Percentiles rank a stretch among this genome's conserved stretches.
Evolutionary conservation across 805 yeast species (phyloP).

Genomic region (Zygotorulaspora chibaensis): DNA sequence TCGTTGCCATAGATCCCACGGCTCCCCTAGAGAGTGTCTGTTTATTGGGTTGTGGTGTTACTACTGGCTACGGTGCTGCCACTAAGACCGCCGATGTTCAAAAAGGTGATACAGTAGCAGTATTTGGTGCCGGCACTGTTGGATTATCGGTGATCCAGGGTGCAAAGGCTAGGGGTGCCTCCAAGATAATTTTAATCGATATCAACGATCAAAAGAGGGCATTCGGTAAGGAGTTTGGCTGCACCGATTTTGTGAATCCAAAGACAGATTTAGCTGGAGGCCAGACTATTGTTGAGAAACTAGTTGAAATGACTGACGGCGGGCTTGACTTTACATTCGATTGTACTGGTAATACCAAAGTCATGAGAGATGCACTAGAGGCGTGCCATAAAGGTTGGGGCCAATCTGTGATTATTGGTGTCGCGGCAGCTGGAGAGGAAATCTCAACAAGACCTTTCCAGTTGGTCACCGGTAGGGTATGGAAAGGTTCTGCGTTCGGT

Average conservation of each 20-base stretch:
- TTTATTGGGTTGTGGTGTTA: constrained; percentile 95
- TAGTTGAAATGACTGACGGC: constrained; percentile 90
- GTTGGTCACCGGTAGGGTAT: constrained; percentile 96
- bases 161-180: constrained; percentile 78
- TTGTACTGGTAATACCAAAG: constrained; percentile 94
- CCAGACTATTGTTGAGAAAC: constrained; percentile 70
- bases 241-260: constrained; percentile 92
- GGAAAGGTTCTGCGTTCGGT: constrained; percentile 99
- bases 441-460: constrained; percentile 97
- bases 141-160: constrained; percentile 97
- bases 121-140: constrained; percentile 97
- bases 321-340: constrained; percentile 96
- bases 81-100: constrained; percentile 82
- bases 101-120: constrained; percentile 89
- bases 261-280: constrained; percentile 62
- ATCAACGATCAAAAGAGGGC: constrained; percentile 76
- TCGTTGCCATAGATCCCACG: constrained; percentile 81
- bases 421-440: constrained; percentile 97
- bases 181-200: constrained; percentile 79
- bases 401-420: constrained; percentile 90
- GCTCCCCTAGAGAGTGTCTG: constrained; percentile 87
- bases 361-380: constrained; percentile 95
- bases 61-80: constrained; percentile 98
- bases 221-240: constrained; percentile 89
- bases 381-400: constrained; percentile 99